These are phyloP conservation scores for Pterocarpus santalinus DNA, from an alignment of 306 rosid species.

Conservation along the genomic window DNA sequence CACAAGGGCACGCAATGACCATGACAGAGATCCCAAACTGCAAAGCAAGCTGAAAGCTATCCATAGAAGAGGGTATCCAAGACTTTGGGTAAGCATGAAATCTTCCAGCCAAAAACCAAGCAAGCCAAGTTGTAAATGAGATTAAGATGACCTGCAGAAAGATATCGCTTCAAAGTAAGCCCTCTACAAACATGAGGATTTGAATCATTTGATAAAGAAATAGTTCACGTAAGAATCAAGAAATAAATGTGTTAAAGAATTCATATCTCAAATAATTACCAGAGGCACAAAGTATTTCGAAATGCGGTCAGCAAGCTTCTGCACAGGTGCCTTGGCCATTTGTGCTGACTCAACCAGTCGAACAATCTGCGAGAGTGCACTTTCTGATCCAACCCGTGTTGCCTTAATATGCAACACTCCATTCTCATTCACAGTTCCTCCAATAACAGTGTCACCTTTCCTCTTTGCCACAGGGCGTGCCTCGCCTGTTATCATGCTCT, in stretches of 20 bases:
- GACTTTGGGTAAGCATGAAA: constrained; percentile 66
- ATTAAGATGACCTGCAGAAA: constrained; percentile 63
- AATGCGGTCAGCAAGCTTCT: constrained; percentile 77
- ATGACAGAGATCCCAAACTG: constrained; percentile 87
- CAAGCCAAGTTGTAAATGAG: constrained; percentile 73
- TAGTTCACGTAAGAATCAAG: neutral
- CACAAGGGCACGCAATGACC: constrained; percentile 95
- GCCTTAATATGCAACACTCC: constrained; percentile 77
- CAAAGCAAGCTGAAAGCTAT: constrained; percentile 79
- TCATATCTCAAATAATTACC: constrained; percentile 45
- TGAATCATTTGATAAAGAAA: neutral
- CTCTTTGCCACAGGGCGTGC: constrained; percentile 64
- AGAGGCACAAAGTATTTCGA: constrained; percentile 82
- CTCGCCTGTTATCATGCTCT: constrained; percentile 91
- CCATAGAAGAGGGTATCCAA: constrained; percentile 76
- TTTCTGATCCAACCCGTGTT: constrained; percentile 80
- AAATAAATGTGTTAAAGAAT: neutral
- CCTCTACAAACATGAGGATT: no score
- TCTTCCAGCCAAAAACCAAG: constrained; percentile 76
- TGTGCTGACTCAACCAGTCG: constrained; percentile 84
- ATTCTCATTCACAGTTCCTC: constrained; percentile 83
- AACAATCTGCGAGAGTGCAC: constrained; percentile 80
- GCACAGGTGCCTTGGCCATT: constrained; percentile 88
- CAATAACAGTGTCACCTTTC: constrained; percentile 71
- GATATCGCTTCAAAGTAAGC: neutral